These are phyloP conservation scores for Fusarium subtropicale DNA, from an alignment of 2,329 filamentous ascomycete species.

Conservation along the genomic window DNA sequence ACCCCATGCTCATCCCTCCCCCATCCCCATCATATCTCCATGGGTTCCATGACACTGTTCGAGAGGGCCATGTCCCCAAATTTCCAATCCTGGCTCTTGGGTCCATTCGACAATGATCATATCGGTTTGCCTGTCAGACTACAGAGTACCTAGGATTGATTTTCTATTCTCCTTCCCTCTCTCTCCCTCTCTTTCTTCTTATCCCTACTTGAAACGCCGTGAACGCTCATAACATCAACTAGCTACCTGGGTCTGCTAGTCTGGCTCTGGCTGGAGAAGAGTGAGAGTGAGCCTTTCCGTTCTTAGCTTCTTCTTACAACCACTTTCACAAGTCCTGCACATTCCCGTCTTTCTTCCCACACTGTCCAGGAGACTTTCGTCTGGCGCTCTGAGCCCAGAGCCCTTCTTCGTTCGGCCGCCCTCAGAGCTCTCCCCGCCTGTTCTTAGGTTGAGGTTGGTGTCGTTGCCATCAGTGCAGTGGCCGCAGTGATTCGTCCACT, in stretches of 20 bases:
- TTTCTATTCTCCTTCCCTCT: constrained; percentile 1
- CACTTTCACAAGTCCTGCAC: constrained; percentile 21
- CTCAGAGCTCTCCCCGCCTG: constrained; percentile 38
- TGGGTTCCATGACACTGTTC: constrained; percentile 23
- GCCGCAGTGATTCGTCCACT: constrained; percentile 21
- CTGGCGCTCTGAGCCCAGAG: constrained; percentile 34
- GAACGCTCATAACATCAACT: constrained; percentile 16
- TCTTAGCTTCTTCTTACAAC: constrained; percentile 12
- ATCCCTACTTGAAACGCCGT: neutral
- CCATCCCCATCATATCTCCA: constrained; percentile 40
- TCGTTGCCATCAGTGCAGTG: constrained; percentile 15
- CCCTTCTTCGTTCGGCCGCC: constrained; percentile 27
- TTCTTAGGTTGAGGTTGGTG: constrained; percentile 26
- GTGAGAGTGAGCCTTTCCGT: constrained; percentile 4
- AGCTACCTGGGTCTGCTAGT: constrained; percentile 8
- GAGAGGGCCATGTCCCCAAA: constrained; percentile 24
- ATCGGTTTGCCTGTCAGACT: constrained; percentile 29
- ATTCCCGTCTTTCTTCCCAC: constrained; percentile 30
- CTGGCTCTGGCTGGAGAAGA: constrained; percentile 16
- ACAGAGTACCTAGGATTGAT: neutral
- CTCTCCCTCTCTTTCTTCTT: neutral
- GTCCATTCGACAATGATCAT: constrained; percentile 30
- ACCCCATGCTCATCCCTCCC: constrained; percentile 26
- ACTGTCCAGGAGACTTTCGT: constrained; percentile 27
- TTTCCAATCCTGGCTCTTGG: constrained; percentile 36